These are phyloP conservation scores for Neopestalotiopsis rosae DNA, from an alignment of 2,329 filamentous ascomycete genomes.

Conservation along the genomic window DNA sequence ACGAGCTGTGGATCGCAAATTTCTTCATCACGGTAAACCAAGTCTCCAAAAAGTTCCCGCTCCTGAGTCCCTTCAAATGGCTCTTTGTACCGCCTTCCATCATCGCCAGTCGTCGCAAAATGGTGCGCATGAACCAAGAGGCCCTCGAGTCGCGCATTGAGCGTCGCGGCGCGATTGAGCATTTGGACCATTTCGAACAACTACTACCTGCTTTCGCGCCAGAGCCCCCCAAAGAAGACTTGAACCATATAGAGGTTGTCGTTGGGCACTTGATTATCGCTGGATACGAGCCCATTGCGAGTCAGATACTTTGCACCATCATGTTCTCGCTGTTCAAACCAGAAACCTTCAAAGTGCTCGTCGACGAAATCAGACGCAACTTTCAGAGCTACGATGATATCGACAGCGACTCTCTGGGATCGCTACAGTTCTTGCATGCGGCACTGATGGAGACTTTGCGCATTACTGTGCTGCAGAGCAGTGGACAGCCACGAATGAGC, in stretches of 20 bases:
- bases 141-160: slow-evolving; percentile 26
- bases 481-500: slow-evolving; percentile 27
- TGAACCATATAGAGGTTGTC: slow-evolving; percentile 25
- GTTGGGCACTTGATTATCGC: slow-evolving; percentile 12
- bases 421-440: slow-evolving; percentile 28
- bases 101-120: neutral
- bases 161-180: slow-evolving; percentile 25
- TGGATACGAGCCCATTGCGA: slow-evolving; percentile 26
- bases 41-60: slow-evolving; percentile 23
- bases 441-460: slow-evolving; percentile 27
- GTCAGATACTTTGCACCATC: slow-evolving; percentile 26
- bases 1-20: slow-evolving; percentile 19
- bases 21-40: slow-evolving; percentile 20
- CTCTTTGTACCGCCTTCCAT: slow-evolving; percentile 24
- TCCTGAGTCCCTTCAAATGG: slow-evolving; percentile 24
- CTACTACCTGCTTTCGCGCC: slow-evolving; percentile 25
- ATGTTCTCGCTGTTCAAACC: slow-evolving; percentile 22
- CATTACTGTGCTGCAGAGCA: slow-evolving; percentile 20
- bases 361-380: slow-evolving; percentile 25
- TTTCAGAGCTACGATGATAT: slow-evolving; percentile 30
- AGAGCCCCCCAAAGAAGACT: slow-evolving; percentile 23
- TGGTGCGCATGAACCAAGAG: slow-evolving; percentile 22
- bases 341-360: slow-evolving; percentile 15
- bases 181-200: slow-evolving; percentile 32
- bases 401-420: slow-evolving; percentile 17